Evolutionary conservation across 805 yeast species (phyloP).

Genomic region (Jamesozyma piceae): DNA sequence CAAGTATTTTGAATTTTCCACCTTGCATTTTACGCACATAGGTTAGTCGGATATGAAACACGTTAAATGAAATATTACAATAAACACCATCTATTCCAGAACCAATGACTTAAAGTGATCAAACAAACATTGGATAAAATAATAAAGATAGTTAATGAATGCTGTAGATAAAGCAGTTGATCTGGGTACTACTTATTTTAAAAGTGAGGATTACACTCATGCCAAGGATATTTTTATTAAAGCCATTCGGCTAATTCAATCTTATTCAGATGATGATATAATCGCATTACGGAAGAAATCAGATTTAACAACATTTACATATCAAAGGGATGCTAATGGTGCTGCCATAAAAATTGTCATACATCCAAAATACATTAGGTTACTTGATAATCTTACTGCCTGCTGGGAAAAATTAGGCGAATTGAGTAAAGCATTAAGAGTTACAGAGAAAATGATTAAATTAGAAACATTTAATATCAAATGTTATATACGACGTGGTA

Average conservation of each 20-base stretch:
- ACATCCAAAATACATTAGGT: constrained; percentile 23
- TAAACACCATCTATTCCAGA: no score
- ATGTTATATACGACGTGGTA: constrained; percentile 24
- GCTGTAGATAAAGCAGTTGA: constrained; percentile 23
- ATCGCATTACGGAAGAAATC: constrained; percentile 8
- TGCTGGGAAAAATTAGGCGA: constrained; percentile 24
- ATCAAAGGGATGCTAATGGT: neutral
- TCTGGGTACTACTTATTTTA: constrained; percentile 22
- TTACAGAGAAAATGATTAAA: constrained; percentile 15
- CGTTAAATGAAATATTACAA: no score
- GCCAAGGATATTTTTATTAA: constrained; percentile 24
- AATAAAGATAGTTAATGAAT: neutral
- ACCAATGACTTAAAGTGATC: no score
- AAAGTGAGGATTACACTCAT: constrained; percentile 15
- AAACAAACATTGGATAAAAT: no score
- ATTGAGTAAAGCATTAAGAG: constrained; percentile 15
- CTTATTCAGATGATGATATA: constrained; percentile 16
- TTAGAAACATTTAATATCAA: constrained; percentile 22
- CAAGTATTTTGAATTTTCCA: no score
- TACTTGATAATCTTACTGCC: constrained; percentile 24
- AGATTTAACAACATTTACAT: constrained; percentile 3
- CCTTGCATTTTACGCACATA: no score
- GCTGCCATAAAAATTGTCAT: neutral
- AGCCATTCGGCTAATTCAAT: constrained; percentile 19
- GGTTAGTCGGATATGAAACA: no score